Evolutionary conservation across 2,329 filamentous ascomycete genomes (phyloP).

Genomic region (Pyrenochaeta sp.): DNA sequence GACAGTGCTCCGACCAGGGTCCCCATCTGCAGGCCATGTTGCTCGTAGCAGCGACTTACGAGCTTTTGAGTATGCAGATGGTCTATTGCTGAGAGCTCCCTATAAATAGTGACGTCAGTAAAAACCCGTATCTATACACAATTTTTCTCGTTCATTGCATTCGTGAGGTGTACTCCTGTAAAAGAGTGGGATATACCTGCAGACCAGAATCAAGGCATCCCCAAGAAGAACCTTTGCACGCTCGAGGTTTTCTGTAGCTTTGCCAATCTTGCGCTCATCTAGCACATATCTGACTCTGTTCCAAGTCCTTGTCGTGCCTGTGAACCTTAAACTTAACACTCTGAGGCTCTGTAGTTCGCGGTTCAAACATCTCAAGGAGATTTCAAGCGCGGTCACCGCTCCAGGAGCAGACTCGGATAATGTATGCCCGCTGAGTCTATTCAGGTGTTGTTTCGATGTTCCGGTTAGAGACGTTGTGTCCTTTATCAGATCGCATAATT

Average conservation of each 20-base stretch:
- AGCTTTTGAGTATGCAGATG: neutral
- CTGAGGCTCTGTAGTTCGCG: conserved; percentile 14
- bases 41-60: neutral
- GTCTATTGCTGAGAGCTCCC: neutral
- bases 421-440: conserved; percentile 1
- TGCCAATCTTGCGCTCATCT: conserved; percentile 11
- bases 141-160: neutral
- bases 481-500: conserved; percentile 11
- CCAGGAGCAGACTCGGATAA: neutral
- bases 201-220: conserved; percentile 10
- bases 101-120: neutral
- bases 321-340: conserved; percentile 3
- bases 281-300: conserved; percentile 15
- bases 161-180: neutral
- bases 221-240: conserved; percentile 9
- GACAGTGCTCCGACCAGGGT: neutral
- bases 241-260: conserved; percentile 13
- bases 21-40: neutral
- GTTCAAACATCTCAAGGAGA: conserved; percentile 4
- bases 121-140: neutral
- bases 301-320: conserved; percentile 13
- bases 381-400: neutral
- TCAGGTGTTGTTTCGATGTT: conserved; percentile 2
- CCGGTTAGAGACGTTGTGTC: conserved; percentile 7
- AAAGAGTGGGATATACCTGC: conserved; percentile 3